Percentiles rank a stretch among this genome's conserved stretches.
Conservation (phyloP, 371 early-diverging fungal genomes). For the Mucor racemosus region DNA sequence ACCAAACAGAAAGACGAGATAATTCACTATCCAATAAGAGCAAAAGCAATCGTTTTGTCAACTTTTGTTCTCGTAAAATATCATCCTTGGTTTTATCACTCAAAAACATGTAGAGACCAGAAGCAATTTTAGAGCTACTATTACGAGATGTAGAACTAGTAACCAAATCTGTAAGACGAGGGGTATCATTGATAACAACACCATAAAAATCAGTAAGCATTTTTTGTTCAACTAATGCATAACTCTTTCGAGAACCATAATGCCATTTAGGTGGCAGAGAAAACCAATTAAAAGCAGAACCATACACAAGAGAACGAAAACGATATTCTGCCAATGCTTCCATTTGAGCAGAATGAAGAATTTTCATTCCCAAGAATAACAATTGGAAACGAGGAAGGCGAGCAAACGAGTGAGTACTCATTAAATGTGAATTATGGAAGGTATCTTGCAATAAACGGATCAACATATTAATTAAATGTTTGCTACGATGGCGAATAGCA, state of each 20-base stretch:
- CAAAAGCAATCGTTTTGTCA: conserved; percentile 59
- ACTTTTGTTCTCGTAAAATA: conserved; percentile 28
- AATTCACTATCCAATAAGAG: conserved; percentile 90
- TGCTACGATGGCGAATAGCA: conserved; percentile 76
- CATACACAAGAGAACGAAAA: conserved; percentile 68
- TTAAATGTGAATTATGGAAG: conserved; percentile 60
- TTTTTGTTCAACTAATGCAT: conserved; percentile 68
- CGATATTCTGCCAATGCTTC: conserved; percentile 69
- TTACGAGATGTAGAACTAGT: conserved; percentile 49
- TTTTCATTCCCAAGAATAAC: conserved; percentile 74
- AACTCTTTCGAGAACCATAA: conserved; percentile 73
- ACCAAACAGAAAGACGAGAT: conserved; percentile 81
- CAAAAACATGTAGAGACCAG: conserved; percentile 51
- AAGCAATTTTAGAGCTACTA: conserved; percentile 39
- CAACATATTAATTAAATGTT: conserved; percentile 76
- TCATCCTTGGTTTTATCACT: conserved; percentile 45
- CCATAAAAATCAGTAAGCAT: conserved; percentile 72
- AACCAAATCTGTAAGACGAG: conserved; percentile 54
- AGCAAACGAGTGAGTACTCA: conserved; percentile 77
- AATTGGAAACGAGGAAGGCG: conserved; percentile 83
- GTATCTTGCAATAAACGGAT: conserved; percentile 78
- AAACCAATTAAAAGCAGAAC: conserved; percentile 80
- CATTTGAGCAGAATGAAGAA: conserved; percentile 73
- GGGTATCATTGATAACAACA: conserved; percentile 70
- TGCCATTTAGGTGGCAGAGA: conserved; percentile 69